Percentiles rank a stretch among this genome's conserved stretches.
Evolutionary conservation across 192 early-diverging fungal genomes (phyloP).

Genomic region (Jimgerdemannia flammicorona): DNA sequence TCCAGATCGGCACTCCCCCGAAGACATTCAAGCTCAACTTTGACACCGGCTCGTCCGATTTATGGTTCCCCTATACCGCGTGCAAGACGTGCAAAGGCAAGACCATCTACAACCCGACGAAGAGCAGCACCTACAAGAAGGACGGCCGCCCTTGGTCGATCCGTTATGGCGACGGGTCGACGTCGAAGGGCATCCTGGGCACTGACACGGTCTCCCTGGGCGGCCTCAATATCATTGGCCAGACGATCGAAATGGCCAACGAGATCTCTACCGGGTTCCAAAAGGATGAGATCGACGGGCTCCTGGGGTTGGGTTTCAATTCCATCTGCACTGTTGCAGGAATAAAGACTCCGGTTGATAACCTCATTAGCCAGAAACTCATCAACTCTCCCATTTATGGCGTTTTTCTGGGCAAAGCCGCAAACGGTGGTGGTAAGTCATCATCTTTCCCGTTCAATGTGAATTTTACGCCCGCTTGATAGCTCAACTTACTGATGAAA

Average conservation of each 20-base stretch:
- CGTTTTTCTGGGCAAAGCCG: conserved; percentile 47
- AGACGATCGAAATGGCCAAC: conserved; percentile 62
- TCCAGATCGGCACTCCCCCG: conserved; percentile 61
- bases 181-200: conserved; percentile 34
- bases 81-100: conserved; percentile 26
- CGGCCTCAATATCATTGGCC: conserved; percentile 51
- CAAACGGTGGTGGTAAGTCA: conserved; percentile 38
- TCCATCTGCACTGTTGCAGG: conserved; percentile 38
- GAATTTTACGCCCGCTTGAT: background rate
- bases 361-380: conserved; percentile 47
- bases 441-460: background rate
- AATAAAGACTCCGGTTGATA: conserved; percentile 52
- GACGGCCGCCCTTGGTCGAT: conserved; percentile 60
- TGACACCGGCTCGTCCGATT: conserved; percentile 70
- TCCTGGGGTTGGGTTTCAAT: conserved; percentile 63
- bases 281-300: conserved; percentile 55
- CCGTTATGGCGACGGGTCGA: conserved; percentile 60
- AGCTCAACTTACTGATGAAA: background rate
- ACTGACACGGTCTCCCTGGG: conserved; percentile 60
- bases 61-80: conserved; percentile 53
- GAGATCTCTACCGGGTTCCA: conserved; percentile 53
- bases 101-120: conserved; percentile 30
- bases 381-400: conserved; percentile 57
- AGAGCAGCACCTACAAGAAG: conserved; percentile 43
- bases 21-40: conserved; percentile 67